Evolutionary conservation across 2,329 filamentous ascomycete genomes (phyloP), one percentile per base, ranked within the genome.

Genomic region (Aureobasidium subglaciale): DNA sequence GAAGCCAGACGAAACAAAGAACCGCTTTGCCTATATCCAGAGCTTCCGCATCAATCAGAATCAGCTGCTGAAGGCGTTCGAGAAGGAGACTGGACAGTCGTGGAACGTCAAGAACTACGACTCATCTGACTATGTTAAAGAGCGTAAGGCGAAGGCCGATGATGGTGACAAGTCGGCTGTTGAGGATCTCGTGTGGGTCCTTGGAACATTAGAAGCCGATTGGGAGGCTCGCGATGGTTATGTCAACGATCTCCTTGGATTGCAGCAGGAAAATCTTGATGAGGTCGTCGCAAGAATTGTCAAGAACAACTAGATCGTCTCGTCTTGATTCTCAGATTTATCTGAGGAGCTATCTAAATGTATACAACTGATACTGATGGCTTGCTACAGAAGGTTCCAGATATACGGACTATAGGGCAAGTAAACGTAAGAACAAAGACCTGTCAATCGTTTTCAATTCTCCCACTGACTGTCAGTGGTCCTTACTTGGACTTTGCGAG

Each of bases 41-140:
- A 82, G 78, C 0, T 81, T 84, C 61, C 76, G 76, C 27, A 75
- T 78, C 0, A 77, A 78, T 1, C 82, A 85, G 67, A 79, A 79
- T 16, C 73, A 85, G 59, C 67, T 87, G 1, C 63, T 86, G 1
- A 66, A 69, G 11, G 64, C 74, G 0, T 68, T 80, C 2, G 80
- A 87, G 67, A 75, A 77, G 56, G 68, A 74, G 10, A 79, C 78
- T 0, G 76, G 75, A 2, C 63, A 69, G 16, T 77, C 78, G 58
- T 84, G 77, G 73, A 69, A 72, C 0, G 70, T 83, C 2, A 73
- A 70, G 3, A 67, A 67, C 13, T 65, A 67, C 10, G 70, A 67
- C 3, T 66, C 68, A 15, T 62, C 67, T 29, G 62, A 67, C 10
- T 63, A 67, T 22, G 60, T 66, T 25, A 59, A 63, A 27, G 59